Evolutionary conservation across 805 yeast genomes (phyloP).

Genomic region (Metschnikowia amazonensis): DNA sequence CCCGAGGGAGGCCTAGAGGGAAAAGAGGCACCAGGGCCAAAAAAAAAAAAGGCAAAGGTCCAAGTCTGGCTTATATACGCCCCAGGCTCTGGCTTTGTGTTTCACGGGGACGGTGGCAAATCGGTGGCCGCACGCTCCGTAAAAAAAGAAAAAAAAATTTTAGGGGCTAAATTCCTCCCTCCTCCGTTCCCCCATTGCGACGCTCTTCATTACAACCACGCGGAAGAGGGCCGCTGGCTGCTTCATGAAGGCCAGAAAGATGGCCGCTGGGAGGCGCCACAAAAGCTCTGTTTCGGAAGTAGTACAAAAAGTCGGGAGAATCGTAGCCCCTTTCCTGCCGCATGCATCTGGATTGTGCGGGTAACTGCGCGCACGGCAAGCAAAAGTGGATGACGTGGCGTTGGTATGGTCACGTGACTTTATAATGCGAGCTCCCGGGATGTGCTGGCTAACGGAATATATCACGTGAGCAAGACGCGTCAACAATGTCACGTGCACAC

Average conservation of each 20-base stretch:
- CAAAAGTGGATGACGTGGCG: constrained; percentile 1
- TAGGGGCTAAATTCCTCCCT: background rate
- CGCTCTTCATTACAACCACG: background rate
- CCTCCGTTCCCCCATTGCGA: background rate
- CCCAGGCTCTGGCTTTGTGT: no score
- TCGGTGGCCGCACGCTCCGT: constrained; percentile 2
- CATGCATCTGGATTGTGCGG: constrained; percentile 1
- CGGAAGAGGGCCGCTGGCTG: no score
- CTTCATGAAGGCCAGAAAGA: background rate
- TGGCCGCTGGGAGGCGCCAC: background rate
- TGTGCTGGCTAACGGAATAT: no score
- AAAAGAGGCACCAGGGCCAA: background rate
- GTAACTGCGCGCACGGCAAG: constrained; percentile 2
- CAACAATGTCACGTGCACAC: no score
- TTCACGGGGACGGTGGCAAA: background rate
- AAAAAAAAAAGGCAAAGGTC: no score
- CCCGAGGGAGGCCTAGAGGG: background rate
- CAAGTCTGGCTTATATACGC: background rate
- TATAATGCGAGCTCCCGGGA: no score
- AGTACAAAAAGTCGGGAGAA: background rate
- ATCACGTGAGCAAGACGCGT: no score
- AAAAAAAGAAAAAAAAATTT: constrained; percentile 1
- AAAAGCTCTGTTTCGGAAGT: background rate
- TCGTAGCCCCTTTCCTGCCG: constrained; percentile 1
- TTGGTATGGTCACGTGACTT: no score